phyloP scores from a whole-genome alignment of 2,329 filamentous ascomycete species.

The Dactylonectria macrodidyma region DNA sequence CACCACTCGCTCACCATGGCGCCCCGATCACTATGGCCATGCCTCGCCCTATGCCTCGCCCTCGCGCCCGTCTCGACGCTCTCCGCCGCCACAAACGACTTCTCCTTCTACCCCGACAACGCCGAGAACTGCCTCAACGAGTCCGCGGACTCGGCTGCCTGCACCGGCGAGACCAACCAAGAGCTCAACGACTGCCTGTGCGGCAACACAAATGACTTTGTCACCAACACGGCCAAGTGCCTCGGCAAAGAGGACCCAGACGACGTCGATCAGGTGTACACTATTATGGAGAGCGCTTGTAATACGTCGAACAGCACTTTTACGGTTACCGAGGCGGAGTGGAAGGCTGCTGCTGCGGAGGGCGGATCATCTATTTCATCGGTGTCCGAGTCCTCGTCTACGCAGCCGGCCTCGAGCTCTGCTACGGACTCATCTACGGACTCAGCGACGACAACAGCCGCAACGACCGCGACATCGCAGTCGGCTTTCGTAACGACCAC shows the following conservation, averaged over 20 bases:
- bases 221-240: constrained; percentile 63
- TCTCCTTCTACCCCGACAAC: constrained; percentile 52
- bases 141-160: constrained; percentile 57
- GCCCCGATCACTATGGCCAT: constrained; percentile 39
- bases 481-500: constrained; percentile 27
- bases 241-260: constrained; percentile 53
- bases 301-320: constrained; percentile 60
- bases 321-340: constrained; percentile 58
- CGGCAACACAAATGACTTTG: constrained; percentile 63
- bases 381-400: constrained; percentile 3
- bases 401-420: constrained; percentile 17
- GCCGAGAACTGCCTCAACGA: constrained; percentile 59
- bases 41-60: constrained; percentile 42
- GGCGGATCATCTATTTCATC: constrained; percentile 14
- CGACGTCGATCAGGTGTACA: constrained; percentile 61
- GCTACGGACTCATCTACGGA: neutral
- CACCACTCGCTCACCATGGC: constrained; percentile 43
- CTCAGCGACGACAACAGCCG: constrained; percentile 18
- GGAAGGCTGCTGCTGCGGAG: constrained; percentile 49
- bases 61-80: constrained; percentile 38
- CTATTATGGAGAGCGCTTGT: constrained; percentile 61
- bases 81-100: constrained; percentile 50
- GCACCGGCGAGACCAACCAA: constrained; percentile 55
- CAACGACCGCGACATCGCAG: constrained; percentile 16
- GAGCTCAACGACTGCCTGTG: constrained; percentile 67